phyloP scores from a whole-genome alignment of 352 stramenopile genomes.

The Globisporangium paroecandrum region DNA sequence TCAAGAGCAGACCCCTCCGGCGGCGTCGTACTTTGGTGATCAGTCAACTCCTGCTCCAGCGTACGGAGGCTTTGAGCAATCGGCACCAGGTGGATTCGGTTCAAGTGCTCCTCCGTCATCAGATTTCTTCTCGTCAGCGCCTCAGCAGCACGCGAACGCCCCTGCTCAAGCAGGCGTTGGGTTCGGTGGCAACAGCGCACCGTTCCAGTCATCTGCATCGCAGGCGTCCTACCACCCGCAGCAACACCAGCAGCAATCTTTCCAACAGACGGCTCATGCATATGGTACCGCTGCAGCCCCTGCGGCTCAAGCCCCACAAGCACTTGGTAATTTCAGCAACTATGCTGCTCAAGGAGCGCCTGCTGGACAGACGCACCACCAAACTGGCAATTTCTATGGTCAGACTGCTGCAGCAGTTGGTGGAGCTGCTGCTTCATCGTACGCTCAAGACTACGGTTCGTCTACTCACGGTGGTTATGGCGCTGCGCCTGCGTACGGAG shows the following conservation, averaged over 20 bases:
- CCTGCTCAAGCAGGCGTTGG: background rate
- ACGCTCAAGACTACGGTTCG: slow-evolving; percentile 4
- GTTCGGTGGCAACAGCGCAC: background rate
- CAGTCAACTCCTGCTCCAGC: slow-evolving; percentile 15
- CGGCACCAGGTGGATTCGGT: slow-evolving; percentile 12
- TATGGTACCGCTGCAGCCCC: background rate
- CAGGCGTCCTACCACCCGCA: background rate
- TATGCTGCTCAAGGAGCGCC: slow-evolving; percentile 1
- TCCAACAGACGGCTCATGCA: slow-evolving; percentile 9
- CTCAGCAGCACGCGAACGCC: slow-evolving; percentile 17
- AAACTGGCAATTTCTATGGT: background rate
- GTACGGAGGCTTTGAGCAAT: slow-evolving; percentile 26
- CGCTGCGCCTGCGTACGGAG: slow-evolving; percentile 4
- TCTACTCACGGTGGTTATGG: slow-evolving; percentile 14
- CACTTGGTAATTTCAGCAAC: background rate
- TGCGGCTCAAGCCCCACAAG: background rate
- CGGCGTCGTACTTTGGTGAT: slow-evolving; percentile 14
- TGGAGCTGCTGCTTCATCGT: background rate
- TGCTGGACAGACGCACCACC: background rate
- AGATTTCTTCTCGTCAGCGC: slow-evolving; percentile 38
- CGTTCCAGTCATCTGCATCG: background rate
- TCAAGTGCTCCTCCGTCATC: slow-evolving; percentile 17
- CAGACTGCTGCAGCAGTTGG: background rate
- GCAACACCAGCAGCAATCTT: slow-evolving; percentile 12
- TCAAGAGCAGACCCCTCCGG: slow-evolving; percentile 7